Evolutionary conservation across 352 stramenopile species (phyloP).

Genomic region (Phytophthora vignae): DNA sequence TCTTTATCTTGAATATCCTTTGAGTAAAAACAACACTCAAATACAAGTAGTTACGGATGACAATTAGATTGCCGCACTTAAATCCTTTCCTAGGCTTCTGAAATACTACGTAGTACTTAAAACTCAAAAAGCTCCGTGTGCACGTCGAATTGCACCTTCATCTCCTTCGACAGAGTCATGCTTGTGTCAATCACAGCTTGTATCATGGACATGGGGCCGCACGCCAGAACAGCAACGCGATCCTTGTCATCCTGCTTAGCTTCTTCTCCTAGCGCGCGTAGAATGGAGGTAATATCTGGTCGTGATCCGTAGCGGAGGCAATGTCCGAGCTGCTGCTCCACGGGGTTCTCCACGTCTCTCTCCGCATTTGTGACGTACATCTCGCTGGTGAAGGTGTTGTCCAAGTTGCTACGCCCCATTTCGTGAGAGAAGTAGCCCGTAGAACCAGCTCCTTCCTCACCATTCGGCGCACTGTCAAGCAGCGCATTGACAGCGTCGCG

Average conservation of each 20-base stretch:
- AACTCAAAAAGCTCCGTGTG: conserved; percentile 45
- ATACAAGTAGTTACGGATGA: too few relatives aligned
- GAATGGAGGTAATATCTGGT: conserved; percentile 22
- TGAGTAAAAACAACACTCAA: too few relatives aligned
- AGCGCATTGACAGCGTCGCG: conserved; percentile 39
- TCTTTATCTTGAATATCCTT: too few relatives aligned
- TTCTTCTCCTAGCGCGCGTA: conserved; percentile 34
- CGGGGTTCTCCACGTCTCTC: conserved; percentile 27
- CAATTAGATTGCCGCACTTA: too few relatives aligned
- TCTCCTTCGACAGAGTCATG: conserved; percentile 21
- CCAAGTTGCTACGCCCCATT: neutral
- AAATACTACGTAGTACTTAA: conserved; percentile 2
- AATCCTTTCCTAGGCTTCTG: neutral
- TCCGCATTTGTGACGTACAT: conserved; percentile 36
- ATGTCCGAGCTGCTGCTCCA: conserved; percentile 31
- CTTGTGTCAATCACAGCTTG: conserved; percentile 19
- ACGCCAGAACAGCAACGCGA: conserved; percentile 50
- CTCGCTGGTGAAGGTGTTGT: conserved; percentile 1
- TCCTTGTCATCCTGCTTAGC: conserved; percentile 23
- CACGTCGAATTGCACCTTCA: conserved; percentile 44
- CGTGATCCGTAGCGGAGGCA: conserved; percentile 32
- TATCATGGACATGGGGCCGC: conserved; percentile 42
- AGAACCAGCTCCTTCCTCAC: neutral
- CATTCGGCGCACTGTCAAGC: conserved; percentile 2
- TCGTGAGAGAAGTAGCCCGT: conserved; percentile 10